Evolutionary conservation across 1,284 basidiomycete genomes (phyloP).

Genomic region (Tilletia caries): DNA sequence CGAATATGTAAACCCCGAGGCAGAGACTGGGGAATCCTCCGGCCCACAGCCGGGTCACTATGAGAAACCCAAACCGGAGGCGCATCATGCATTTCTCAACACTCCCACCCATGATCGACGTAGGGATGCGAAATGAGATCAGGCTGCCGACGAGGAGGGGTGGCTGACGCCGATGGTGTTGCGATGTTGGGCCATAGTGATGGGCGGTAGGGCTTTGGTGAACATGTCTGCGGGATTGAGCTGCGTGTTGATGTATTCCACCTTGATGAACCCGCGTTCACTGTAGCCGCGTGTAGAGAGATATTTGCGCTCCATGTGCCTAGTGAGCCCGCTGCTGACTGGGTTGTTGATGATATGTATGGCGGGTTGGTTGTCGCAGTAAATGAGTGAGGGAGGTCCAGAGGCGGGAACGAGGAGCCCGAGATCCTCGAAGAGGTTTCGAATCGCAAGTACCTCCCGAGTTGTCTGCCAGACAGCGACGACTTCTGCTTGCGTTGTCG

Average conservation of each 20-base stretch:
- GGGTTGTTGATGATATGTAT: neutral
- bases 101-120: neutral
- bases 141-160: neutral
- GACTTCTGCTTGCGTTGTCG: neutral
- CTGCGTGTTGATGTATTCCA: neutral
- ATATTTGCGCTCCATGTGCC: slow-evolving; percentile 3
- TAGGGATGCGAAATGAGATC: neutral
- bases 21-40: no score
- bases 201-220: neutral
- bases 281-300: neutral
- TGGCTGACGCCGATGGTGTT: neutral
- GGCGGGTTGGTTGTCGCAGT: slow-evolving; percentile 3
- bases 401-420: neutral
- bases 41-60: no score
- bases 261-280: neutral
- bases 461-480: neutral
- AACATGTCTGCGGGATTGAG: neutral
- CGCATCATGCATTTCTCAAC: neutral
- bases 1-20: no score
- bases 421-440: neutral
- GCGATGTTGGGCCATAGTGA: neutral
- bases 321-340: neutral
- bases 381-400: neutral
- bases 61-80: no score
- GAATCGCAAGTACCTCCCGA: neutral